These are phyloP conservation scores for Anthoceros angustus DNA, from an alignment of 225 moss, liverwort and hornwort species.

Conservation along the genomic window DNA sequence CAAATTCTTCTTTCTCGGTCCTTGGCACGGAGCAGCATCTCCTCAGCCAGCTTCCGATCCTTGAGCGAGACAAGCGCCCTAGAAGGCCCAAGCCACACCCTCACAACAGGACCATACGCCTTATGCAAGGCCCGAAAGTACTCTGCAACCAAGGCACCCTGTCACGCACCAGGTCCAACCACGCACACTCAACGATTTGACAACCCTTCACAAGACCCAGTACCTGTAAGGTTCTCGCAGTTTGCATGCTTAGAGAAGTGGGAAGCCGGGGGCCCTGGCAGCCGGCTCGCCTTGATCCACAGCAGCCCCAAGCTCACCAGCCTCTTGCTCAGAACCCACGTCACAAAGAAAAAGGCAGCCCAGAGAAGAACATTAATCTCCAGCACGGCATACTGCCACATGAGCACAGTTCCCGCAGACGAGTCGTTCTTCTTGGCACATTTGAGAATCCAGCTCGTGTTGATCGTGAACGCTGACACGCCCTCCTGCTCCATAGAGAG, in stretches of 20 bases:
- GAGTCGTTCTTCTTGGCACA: not conserved
- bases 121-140: conserved; percentile 19
- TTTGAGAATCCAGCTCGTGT: too few species aligned
- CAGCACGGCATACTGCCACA: conserved; percentile 12
- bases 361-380: conserved; percentile 25
- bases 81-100: conserved; percentile 26
- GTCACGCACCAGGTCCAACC: not conserved
- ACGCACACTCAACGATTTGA: not conserved
- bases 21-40: conserved; percentile 18
- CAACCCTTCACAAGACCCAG: not conserved
- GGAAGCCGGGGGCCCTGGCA: conserved; percentile 21
- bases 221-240: conserved; percentile 13
- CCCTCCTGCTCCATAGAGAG: too few species aligned
- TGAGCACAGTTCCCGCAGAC: not conserved
- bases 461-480: too few species aligned
- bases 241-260: conserved; percentile 13
- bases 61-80: conserved; percentile 25
- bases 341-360: conserved; percentile 20
- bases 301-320: conserved; percentile 13
- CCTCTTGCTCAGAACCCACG: conserved; percentile 18
- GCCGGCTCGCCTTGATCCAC: conserved; percentile 15
- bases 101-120: conserved; percentile 27
- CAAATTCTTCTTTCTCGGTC: conserved; percentile 19
- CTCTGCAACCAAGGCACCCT: conserved; percentile 10
- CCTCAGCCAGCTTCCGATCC: conserved; percentile 11